Evolutionary conservation across 805 yeast species (phyloP).

Genomic region (Tetrapisispora arboricola): DNA sequence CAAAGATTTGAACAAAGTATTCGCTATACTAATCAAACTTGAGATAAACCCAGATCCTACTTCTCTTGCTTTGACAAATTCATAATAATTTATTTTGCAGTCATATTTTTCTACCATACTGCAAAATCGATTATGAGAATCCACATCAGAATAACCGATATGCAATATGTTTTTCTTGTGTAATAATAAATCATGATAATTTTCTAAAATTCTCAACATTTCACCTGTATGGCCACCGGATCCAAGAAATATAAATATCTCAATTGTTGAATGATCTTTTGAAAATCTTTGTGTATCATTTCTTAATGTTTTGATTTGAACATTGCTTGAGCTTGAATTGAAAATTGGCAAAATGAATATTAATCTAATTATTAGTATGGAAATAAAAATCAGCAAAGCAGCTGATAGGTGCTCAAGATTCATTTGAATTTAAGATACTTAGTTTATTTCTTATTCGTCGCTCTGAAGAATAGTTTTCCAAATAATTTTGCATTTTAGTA

Average conservation of each 20-base stretch:
- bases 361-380: constrained; percentile 9
- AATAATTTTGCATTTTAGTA: not conserved
- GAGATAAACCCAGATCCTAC: constrained; percentile 30
- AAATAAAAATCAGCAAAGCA: constrained; percentile 4
- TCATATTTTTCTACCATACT: constrained; percentile 5
- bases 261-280: constrained; percentile 8
- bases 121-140: constrained; percentile 33
- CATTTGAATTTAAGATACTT: not conserved
- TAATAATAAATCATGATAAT: constrained; percentile 33
- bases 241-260: constrained; percentile 61
- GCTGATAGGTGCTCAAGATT: not conserved
- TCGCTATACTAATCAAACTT: constrained; percentile 28
- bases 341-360: constrained; percentile 15
- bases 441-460: not conserved
- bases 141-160: constrained; percentile 26
- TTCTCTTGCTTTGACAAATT: constrained; percentile 27
- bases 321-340: not conserved
- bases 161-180: constrained; percentile 36
- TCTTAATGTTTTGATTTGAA: too few relatives aligned
- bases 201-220: constrained; percentile 59
- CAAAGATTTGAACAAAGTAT: constrained; percentile 24
- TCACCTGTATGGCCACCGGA: constrained; percentile 98
- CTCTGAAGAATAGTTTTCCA: not conserved
- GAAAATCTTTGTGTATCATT: too few relatives aligned
- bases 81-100: constrained; percentile 12